phyloP scores from a whole-genome alignment of 176 grass and related monocot genomes.

The Poa annua region DNA sequence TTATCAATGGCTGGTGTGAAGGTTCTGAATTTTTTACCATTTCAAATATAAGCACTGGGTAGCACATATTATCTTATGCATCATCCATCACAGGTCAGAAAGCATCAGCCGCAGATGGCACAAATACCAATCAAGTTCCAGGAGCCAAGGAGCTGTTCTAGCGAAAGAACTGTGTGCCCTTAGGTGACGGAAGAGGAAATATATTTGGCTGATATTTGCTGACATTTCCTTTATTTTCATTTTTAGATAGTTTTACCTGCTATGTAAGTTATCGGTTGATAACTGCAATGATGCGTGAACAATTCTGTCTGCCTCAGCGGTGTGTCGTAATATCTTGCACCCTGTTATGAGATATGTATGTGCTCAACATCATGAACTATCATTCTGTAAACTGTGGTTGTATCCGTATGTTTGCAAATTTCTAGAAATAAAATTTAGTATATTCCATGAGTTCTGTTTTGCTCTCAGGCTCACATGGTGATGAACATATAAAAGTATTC shows the following conservation, averaged over 20 bases:
- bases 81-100: slow-evolving; percentile 64
- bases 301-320: background rate
- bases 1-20: slow-evolving; percentile 86
- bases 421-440: too few relatives aligned
- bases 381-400: background rate
- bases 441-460: too few relatives aligned
- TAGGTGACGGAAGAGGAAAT: background rate
- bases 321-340: too few relatives aligned
- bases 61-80: slow-evolving; percentile 22
- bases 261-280: slow-evolving; percentile 3
- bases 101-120: slow-evolving; percentile 84
- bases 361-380: background rate
- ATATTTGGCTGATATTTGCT: slow-evolving; percentile 30
- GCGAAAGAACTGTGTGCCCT: slow-evolving; percentile 10
- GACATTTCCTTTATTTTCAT: background rate
- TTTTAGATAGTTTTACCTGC: background rate
- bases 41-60: background rate
- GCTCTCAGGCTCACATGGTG: too few relatives aligned
- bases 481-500: too few relatives aligned
- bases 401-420: too few relatives aligned
- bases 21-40: slow-evolving; percentile 48
- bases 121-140: slow-evolving; percentile 88
- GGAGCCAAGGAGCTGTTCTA: slow-evolving; percentile 49
- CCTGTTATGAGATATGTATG: background rate
- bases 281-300: background rate